Evolutionary conservation across 116 monocot species (phyloP).

Genomic region (Phalaenopsis hybrid): DNA sequence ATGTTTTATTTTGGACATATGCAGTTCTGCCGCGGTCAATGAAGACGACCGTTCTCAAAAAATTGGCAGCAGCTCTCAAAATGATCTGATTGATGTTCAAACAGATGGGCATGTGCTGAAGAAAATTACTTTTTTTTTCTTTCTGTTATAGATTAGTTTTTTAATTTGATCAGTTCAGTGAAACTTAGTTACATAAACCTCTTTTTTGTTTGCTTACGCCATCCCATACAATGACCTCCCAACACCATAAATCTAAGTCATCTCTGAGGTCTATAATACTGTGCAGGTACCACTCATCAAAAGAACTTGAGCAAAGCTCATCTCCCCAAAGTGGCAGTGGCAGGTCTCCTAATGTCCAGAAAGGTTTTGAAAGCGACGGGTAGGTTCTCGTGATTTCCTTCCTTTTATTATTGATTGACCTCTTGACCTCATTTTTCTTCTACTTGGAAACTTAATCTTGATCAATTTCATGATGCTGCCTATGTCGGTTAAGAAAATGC

Average conservation of each 20-base stretch:
- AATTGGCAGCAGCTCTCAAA: background rate
- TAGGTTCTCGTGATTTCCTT: background rate
- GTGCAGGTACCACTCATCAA: background rate
- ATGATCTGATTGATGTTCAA: background rate
- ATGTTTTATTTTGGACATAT: background rate
- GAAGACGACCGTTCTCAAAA: background rate
- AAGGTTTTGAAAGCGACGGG: constrained; percentile 1
- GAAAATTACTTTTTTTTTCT: background rate
- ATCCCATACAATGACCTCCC: too few species aligned
- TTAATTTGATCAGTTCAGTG: background rate
- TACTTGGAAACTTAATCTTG: too few species aligned
- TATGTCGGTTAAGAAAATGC: background rate
- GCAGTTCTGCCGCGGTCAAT: background rate
- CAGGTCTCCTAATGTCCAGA: background rate
- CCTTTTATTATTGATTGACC: background rate
- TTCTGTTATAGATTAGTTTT: background rate
- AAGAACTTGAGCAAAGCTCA: background rate
- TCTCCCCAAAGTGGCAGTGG: background rate
- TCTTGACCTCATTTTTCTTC: background rate
- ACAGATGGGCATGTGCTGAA: background rate
- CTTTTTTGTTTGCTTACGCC: too few species aligned
- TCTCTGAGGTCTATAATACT: background rate
- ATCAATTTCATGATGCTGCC: background rate
- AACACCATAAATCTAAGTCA: background rate
- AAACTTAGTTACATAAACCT: too few species aligned